Base-by-base conservation (phyloP, 768 basidiomycete genomes). In the Psilocybe azurescens region DNA sequence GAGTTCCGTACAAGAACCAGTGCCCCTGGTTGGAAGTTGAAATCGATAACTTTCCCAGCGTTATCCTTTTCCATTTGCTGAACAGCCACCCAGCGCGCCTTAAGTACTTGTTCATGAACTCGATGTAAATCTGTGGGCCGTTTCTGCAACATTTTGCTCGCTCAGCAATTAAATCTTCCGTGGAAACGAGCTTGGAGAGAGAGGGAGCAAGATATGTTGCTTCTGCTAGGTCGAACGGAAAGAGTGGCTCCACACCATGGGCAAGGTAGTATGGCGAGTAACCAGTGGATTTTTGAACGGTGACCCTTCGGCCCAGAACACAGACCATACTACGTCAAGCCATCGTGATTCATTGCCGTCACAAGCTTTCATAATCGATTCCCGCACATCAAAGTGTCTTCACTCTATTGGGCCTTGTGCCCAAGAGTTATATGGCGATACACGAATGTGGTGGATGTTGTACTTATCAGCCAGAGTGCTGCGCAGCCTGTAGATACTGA, bases 351-450 rank as follows among this genome's bases (percentile, higher is more conserved):
- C 63, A 44, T 78, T 61, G 0, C 73, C 73, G 0, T 72, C 67
- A 24, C 68, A 69, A 5, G 72, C 68, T 49, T 79, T 79, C 13
- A 77, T 62, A 0, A 79, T 41, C 0, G 70, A 53, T 58, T 77
- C 70, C 0, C 74, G 62, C 0, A 79, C 67, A 53, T 69, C 65
- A 14, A 47, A 70, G 57, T 77, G 77, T 30, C 51, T 7, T 20
- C 65, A 52, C 48, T 82, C 77, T 2, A 80, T 69, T 2, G 60
- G 59, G 10, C 69, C 65, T 53, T 72, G 69, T 0, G 69, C 69
- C 0, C 54, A 56, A 0, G 77, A 81, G 61, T 82, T 82, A 64
- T 81, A 83, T 0, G 73, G 67, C 7, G 74, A 78, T 16, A 83
- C 82, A 0, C 63, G 44, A 5, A 82, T 81, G 49, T 81, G 75